phyloP scores from a whole-genome alignment of 305 asterid genomes.

The Ilex paraguariensis region DNA sequence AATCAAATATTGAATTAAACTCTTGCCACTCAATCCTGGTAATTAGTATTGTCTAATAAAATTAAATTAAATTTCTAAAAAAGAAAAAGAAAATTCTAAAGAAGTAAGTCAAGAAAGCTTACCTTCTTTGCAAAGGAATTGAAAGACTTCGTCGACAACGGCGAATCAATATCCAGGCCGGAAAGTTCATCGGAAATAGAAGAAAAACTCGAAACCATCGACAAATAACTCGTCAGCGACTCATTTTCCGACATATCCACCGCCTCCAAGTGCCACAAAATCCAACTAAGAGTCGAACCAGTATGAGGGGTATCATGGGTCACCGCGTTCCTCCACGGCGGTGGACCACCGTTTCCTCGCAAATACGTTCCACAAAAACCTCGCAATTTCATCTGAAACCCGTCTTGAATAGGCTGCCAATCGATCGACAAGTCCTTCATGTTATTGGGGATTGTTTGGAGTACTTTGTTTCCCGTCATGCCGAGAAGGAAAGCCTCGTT shows the following conservation, averaged over 20 bases:
- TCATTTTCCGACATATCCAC: conserved; percentile 65
- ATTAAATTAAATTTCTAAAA: neutral
- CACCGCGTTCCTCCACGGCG: conserved; percentile 82
- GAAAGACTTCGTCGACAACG: conserved; percentile 39
- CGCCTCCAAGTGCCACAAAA: conserved; percentile 70
- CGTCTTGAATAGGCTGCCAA: conserved; percentile 86
- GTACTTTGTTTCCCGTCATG: conserved; percentile 69
- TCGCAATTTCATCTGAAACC: conserved; percentile 60
- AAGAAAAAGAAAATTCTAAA: neutral
- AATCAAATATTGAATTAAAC: too few relatives aligned
- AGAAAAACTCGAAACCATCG: conserved; percentile 69
- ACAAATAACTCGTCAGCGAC: conserved; percentile 46
- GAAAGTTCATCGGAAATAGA: conserved; percentile 67
- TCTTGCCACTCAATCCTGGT: too few relatives aligned
- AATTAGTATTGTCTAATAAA: neutral
- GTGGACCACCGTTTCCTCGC: conserved; percentile 86
- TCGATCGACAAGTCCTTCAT: conserved; percentile 35
- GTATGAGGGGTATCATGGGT: conserved; percentile 60
- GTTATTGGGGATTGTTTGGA: conserved; percentile 43
- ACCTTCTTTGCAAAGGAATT: conserved; percentile 51
- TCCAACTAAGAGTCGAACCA: conserved; percentile 56
- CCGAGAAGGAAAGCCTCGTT: conserved; percentile 56
- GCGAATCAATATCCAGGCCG: conserved; percentile 61
- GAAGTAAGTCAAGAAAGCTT: conserved; percentile 6
- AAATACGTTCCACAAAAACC: conserved; percentile 54